phyloP scores from a whole-genome alignment of 176 grass and related monocot species.

The Triticum dicoccoides region DNA sequence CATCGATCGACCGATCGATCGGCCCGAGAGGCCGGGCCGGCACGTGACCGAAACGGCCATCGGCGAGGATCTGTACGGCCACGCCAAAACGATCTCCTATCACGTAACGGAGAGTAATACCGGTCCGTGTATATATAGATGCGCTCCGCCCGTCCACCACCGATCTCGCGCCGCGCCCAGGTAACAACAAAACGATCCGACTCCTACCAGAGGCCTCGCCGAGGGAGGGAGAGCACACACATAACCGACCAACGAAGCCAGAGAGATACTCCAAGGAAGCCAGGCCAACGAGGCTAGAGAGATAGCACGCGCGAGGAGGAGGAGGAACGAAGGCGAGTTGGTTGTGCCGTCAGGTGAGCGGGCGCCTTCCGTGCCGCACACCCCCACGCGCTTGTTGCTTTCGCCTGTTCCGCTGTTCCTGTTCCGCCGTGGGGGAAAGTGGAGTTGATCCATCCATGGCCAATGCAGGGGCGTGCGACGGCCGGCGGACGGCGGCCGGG shows the following conservation, averaged over 20 bases:
- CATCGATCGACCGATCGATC: neutral
- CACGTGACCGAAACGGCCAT: slow-evolving; percentile 15
- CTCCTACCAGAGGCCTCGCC: neutral
- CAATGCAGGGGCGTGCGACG: slow-evolving; percentile 33
- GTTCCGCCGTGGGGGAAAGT: neutral
- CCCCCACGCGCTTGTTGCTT: slow-evolving; percentile 12
- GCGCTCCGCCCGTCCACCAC: neutral
- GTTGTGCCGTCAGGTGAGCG: slow-evolving; percentile 47
- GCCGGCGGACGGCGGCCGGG: neutral
- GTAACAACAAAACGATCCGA: neutral
- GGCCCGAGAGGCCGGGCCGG: neutral
- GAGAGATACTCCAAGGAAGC: neutral
- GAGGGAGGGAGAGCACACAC: too few relatives aligned
- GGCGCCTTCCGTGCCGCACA: slow-evolving; percentile 32
- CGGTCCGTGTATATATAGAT: neutral
- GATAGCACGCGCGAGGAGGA: neutral
- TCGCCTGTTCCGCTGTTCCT: neutral
- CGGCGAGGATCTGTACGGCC: neutral
- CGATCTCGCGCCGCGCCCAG: neutral
- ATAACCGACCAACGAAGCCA: neutral
- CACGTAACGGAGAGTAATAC: neutral
- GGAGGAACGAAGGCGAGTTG: neutral
- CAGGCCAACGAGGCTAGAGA: neutral
- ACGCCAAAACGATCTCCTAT: neutral
- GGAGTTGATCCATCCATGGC: slow-evolving; percentile 2